Evolutionary conservation across 306 rosid genomes (phyloP).

Genomic region (Rosa chinensis): DNA sequence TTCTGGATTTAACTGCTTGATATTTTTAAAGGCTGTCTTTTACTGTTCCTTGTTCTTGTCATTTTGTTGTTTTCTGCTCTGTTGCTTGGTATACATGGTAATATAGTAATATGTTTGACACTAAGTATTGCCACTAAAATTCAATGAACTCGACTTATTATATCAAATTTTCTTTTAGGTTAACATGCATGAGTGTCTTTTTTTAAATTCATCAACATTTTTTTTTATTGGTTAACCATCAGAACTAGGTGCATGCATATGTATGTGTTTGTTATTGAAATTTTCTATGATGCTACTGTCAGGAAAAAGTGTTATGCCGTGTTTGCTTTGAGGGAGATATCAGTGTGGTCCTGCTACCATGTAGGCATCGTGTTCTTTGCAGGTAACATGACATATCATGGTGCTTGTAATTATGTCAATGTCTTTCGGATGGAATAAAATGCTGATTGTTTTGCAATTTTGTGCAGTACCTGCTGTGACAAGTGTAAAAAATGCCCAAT

Average conservation of each 20-base stretch:
- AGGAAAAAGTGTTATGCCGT: conserved; percentile 96
- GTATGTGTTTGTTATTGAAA: background rate
- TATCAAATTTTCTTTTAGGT: background rate
- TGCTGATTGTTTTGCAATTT: conserved; percentile 21
- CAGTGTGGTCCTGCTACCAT: conserved; percentile 86
- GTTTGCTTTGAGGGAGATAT: conserved; percentile 93
- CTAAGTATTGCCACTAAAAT: background rate
- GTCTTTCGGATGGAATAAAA: background rate
- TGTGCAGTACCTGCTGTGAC: conserved; percentile 77
- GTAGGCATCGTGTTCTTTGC: conserved; percentile 93
- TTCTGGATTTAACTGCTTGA: conserved; percentile 10
- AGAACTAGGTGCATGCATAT: background rate
- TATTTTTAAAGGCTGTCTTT: background rate
- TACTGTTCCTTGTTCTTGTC: background rate
- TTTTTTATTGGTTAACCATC: background rate
- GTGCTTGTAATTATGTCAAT: background rate
- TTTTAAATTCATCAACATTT: background rate
- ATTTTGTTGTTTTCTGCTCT: background rate
- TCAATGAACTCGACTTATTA: background rate
- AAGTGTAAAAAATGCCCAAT: conserved; percentile 91
- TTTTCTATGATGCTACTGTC: conserved; percentile 19
- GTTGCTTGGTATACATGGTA: background rate
- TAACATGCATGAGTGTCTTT: background rate
- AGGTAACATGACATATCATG: conserved; percentile 37
- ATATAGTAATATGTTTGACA: background rate